phyloP scores from a whole-genome alignment of 768 basidiomycete species.

The Mycena vitilis region DNA sequence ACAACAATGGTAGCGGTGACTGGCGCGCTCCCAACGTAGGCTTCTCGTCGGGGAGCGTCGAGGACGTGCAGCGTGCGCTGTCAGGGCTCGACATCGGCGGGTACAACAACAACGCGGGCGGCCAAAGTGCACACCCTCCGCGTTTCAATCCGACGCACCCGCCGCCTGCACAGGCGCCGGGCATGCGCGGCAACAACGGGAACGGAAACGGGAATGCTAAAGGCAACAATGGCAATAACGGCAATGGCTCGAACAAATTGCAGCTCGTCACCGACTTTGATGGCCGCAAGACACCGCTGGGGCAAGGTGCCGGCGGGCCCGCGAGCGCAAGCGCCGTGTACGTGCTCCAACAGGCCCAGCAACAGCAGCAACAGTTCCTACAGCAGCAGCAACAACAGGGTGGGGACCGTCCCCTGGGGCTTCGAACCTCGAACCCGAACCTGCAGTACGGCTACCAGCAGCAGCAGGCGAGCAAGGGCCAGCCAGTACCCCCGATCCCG shows the following conservation, averaged over 20 bases:
- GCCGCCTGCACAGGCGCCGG: conserved; percentile 58
- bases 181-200: conserved; percentile 50
- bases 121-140: conserved; percentile 73
- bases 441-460: conserved; percentile 73
- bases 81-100: conserved; percentile 70
- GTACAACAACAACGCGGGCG: conserved; percentile 51
- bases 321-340: conserved; percentile 58
- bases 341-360: conserved; percentile 54
- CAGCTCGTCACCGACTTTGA: conserved; percentile 74
- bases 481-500: conserved; percentile 80
- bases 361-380: conserved; percentile 51
- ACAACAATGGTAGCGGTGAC: conserved; percentile 36
- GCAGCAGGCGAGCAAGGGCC: conserved; percentile 54
- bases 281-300: conserved; percentile 71
- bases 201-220: conserved; percentile 39
- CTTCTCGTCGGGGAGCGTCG: conserved; percentile 57
- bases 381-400: conserved; percentile 45
- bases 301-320: conserved; percentile 58
- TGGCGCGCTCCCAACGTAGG: conserved; percentile 42
- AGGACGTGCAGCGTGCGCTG: conserved; percentile 82
- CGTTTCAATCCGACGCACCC: conserved; percentile 70
- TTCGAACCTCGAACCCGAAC: conserved; percentile 76
- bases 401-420: conserved; percentile 46
- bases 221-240: conserved; percentile 40
- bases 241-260: conserved; percentile 48